Evolutionary conservation across 495 filamentous ascomycete genomes (phyloP), one percentile per base, ranked within the genome.

Genomic region (Trichoderma virens): DNA sequence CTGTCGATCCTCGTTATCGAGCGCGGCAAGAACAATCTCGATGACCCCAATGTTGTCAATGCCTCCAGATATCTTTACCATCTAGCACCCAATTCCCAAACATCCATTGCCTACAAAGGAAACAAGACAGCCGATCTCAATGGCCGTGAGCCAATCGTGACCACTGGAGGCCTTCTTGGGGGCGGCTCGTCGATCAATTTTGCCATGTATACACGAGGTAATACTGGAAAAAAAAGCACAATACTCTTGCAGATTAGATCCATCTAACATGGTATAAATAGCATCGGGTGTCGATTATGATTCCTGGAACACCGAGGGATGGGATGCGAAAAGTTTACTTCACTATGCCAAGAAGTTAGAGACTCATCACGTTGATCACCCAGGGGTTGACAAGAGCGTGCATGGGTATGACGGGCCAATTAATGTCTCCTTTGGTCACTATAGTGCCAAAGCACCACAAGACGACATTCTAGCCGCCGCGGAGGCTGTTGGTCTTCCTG

Each of bases 111-210:
- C 67, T 78, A 76, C 41, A 54, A 73, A 56, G 61, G 65, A 3
- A 66, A 64, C 16, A 72, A 69, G 65, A 69, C 74, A 18, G 67
- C 74, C 47, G 65, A 81, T 11, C 74, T 87, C n/a, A 76, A 70
- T 62, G 77, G 73, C 30, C 71, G 81, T 60, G 74, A 75, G 62
- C 68, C 73, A 13, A 75, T 83, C 20, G 79, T 88, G 9, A 77
- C 81, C 0, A 73, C 73, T 8, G 85, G 83, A 20, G 81, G 82
- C 45, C 73, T 79, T 0, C 75, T 88, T 0, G 85, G 86, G 56
- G 86, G 85, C 30, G 85, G 84, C 11, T 82, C 77, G 2, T 82
- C 82, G 0, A 82, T 85, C 31, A 88, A 88, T 68, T 81, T 83
- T 62, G 82, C 86, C 79, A 81, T 81, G 76, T 85, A 62, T 20